A percentile compares a stretch with the other conserved stretches of the same genome.
Conservation (phyloP, 768 basidiomycete genomes). For the Coprinellus micaceus region DNA sequence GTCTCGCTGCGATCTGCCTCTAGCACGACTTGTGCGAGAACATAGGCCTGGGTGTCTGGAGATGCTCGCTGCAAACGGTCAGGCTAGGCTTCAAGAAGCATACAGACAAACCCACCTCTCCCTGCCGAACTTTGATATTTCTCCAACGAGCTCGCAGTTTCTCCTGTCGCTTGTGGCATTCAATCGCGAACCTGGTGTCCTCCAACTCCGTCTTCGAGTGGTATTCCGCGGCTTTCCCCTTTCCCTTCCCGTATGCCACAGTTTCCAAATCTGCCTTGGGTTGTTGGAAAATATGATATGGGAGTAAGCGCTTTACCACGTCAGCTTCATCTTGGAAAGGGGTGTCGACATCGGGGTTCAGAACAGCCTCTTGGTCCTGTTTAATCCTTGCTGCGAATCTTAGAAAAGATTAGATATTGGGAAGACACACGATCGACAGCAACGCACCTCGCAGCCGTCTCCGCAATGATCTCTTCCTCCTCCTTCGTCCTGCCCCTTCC, state of each 20-base stretch:
- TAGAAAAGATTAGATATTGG: slow-evolving; percentile 1
- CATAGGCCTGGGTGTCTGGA: slow-evolving; percentile 60
- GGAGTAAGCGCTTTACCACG: slow-evolving; percentile 66
- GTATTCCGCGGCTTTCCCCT: slow-evolving; percentile 49
- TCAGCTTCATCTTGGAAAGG: slow-evolving; percentile 64
- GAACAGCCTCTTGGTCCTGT: slow-evolving; percentile 56
- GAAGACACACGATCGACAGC: background rate
- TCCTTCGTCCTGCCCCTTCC: slow-evolving; percentile 43
- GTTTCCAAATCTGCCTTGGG: slow-evolving; percentile 58
- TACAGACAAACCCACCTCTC: slow-evolving; percentile 43
- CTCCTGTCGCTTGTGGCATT: slow-evolving; percentile 57
- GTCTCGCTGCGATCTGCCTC: slow-evolving; percentile 67
- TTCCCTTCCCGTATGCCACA: slow-evolving; percentile 48
- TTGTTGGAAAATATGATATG: slow-evolving; percentile 78
- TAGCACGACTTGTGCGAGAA: slow-evolving; percentile 58
- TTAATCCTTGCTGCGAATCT: slow-evolving; percentile 57
- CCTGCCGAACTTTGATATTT: slow-evolving; percentile 48
- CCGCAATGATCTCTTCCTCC: slow-evolving; percentile 45
- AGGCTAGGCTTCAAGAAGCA: background rate
- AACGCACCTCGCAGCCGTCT: slow-evolving; percentile 45
- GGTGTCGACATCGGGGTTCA: slow-evolving; percentile 65
- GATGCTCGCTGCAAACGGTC: slow-evolving; percentile 45
- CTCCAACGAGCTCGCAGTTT: slow-evolving; percentile 57
- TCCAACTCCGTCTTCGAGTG: slow-evolving; percentile 47
- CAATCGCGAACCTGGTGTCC: slow-evolving; percentile 69